Evolutionary conservation across 768 basidiomycete genomes (phyloP).

Genomic region (Macrolepiota albuminosa): DNA sequence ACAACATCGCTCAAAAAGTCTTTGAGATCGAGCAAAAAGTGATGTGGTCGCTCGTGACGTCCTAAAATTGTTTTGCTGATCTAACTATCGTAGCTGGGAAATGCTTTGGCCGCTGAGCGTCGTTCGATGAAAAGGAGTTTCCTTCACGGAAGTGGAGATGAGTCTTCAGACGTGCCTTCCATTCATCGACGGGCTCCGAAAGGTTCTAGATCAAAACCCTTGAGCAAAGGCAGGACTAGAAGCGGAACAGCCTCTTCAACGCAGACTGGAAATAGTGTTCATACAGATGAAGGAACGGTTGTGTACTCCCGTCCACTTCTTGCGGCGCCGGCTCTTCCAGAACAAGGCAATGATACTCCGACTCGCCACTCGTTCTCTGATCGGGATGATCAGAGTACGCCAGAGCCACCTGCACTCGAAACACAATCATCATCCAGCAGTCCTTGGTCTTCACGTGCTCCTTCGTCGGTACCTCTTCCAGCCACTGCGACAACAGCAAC

Average conservation of each 20-base stretch:
- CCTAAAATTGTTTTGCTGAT: background rate
- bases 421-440: conserved; percentile 22
- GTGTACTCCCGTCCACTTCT: conserved; percentile 22
- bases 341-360: conserved; percentile 34
- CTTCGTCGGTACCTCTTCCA: conserved; percentile 17
- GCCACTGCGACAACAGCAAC: conserved; percentile 27
- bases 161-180: conserved; percentile 44
- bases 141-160: conserved; percentile 49
- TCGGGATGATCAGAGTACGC: conserved; percentile 28
- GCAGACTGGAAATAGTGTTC: conserved; percentile 35
- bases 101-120: conserved; percentile 62
- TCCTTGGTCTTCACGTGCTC: conserved; percentile 5
- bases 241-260: conserved; percentile 66
- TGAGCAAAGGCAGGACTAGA: conserved; percentile 40
- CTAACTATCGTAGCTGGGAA: conserved; percentile 55
- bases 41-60: conserved; percentile 11
- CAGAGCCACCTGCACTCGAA: conserved; percentile 25
- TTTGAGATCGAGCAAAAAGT: conserved; percentile 91
- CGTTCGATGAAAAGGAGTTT: conserved; percentile 35
- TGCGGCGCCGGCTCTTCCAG: conserved; percentile 26
- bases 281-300: conserved; percentile 24
- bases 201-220: conserved; percentile 24
- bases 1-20: conserved; percentile 85
- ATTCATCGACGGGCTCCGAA: conserved; percentile 38
- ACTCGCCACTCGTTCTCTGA: conserved; percentile 38